A percentile compares a stretch with the other conserved stretches of the same genome.
phyloP scores from a whole-genome alignment of 805 yeast genomes.

The Monosporozyma aerobia region DNA sequence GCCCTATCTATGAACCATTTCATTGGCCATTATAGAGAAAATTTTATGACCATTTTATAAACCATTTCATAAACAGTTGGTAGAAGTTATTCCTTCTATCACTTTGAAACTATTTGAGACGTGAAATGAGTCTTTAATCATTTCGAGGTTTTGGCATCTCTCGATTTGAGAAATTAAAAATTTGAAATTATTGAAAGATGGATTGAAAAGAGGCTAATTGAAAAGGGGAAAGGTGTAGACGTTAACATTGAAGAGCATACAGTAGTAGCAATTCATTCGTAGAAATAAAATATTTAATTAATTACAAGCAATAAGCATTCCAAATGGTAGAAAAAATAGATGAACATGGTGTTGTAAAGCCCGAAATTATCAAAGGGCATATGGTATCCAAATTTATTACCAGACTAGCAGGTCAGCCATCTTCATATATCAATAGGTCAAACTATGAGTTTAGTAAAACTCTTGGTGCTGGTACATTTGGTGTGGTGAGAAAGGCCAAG shows the following conservation, averaged over 20 bases:
- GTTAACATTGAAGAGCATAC: neutral
- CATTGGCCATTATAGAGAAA: too few species aligned
- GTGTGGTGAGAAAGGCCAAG: slow-evolving; percentile 77
- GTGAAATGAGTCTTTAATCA: neutral
- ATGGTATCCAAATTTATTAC: slow-evolving; percentile 34
- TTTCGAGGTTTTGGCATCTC: neutral
- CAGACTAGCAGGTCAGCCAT: slow-evolving; percentile 65
- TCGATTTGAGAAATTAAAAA: neutral
- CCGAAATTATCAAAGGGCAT: slow-evolving; percentile 28
- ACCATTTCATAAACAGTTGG: too few species aligned
- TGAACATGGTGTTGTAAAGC: slow-evolving; percentile 3
- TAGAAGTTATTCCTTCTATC: too few species aligned
- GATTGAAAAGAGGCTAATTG: neutral
- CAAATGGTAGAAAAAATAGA: neutral
- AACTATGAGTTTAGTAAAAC: slow-evolving; percentile 73
- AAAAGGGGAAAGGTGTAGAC: neutral
- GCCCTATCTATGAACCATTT: too few species aligned
- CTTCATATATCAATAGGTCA: slow-evolving; percentile 53
- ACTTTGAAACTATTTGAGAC: too few species aligned
- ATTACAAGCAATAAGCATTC: neutral
- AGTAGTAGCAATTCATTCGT: too few species aligned
- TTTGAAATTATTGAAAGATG: neutral
- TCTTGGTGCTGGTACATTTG: slow-evolving; percentile 91
- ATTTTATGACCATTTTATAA: too few species aligned
- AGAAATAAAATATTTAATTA: too few species aligned